Evolutionary conservation across 208 protist genomes (phyloP).

Genomic region (Leishmania major): DNA sequence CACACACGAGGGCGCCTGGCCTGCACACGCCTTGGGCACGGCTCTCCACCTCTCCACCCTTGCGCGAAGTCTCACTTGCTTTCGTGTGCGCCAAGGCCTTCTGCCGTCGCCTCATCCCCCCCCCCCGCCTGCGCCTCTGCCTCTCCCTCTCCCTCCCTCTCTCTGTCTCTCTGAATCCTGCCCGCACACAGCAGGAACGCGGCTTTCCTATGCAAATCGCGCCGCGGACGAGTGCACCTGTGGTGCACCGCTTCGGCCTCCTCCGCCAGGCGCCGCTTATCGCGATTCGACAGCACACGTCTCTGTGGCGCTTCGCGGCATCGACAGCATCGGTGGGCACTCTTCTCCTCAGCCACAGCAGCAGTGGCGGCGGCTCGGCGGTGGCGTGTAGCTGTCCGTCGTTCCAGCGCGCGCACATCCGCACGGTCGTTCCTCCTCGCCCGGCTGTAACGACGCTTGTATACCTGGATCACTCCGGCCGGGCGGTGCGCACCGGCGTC

Average conservation of each 20-base stretch:
- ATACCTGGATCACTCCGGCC: slow-evolving; percentile 72
- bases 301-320: background rate
- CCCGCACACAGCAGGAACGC: background rate
- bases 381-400: background rate
- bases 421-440: slow-evolving; percentile 81
- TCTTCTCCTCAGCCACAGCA: background rate
- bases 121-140: too few species aligned
- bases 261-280: background rate
- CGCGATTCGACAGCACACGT: background rate
- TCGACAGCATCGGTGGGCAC: background rate
- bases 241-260: background rate
- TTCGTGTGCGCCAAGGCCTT: background rate
- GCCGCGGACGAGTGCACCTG: background rate
- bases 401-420: slow-evolving; percentile 42
- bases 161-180: background rate
- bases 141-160: too few species aligned
- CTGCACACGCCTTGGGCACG: background rate
- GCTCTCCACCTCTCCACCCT: background rate
- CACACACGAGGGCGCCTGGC: background rate
- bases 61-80: background rate
- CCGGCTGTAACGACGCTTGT: slow-evolving; percentile 85
- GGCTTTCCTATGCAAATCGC: background rate
- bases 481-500: slow-evolving; percentile 52
- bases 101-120: background rate
- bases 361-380: slow-evolving; percentile 2